Evolutionary conservation across 2,329 filamentous ascomycete genomes (phyloP), one percentile per base, ranked within the genome.

Genomic region (Epichloe baconii): DNA sequence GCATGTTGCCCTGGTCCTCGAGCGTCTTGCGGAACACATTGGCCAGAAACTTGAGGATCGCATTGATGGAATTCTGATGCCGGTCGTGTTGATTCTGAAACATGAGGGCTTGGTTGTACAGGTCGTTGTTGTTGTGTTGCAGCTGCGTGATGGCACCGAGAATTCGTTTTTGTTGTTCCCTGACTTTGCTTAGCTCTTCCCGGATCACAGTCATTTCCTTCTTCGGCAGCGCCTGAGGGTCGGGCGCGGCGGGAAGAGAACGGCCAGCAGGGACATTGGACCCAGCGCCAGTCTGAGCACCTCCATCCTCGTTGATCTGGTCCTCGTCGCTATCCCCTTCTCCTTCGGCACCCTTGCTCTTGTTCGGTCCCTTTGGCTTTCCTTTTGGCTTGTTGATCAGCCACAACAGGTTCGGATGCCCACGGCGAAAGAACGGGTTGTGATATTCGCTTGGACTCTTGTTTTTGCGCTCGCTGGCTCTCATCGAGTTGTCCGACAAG

Each of bases 361-460:
- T 82, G 51, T 76, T 51, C 5, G 63, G 58, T 58, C 85, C 85
- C 67, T 71, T 79, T 52, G 52, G 41, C 57, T 73, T 80, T 69
- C 73, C 86, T 66, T 91, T 94, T 0, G 91, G 90, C 65, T 97
- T 97, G 65, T 95, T 91, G 56, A 97, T 96, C 52, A 97, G 75
- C 91, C 91, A 97, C 4, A 96, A 73, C 46, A 98, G 73, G 65
- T 96, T 94, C 4, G 90, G 90, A 58, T 95, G 85, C 4, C 90
- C 91, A 44, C 89, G 86, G 59, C 89, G 87, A 70, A 98, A 98
- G 70, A 90, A 98, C 10, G 88, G 88, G 66, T 98, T 96, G 59
- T 87, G 90, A 66, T 98, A 98, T 74, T 97, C 93, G 76, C 90
- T 97, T 0, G 93, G 93, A 53, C 89, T 95, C 71, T 98, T 98